phyloP scores from a whole-genome alignment of 768 basidiomycete genomes.

The button mushroom (Agaricus bisporus) region DNA sequence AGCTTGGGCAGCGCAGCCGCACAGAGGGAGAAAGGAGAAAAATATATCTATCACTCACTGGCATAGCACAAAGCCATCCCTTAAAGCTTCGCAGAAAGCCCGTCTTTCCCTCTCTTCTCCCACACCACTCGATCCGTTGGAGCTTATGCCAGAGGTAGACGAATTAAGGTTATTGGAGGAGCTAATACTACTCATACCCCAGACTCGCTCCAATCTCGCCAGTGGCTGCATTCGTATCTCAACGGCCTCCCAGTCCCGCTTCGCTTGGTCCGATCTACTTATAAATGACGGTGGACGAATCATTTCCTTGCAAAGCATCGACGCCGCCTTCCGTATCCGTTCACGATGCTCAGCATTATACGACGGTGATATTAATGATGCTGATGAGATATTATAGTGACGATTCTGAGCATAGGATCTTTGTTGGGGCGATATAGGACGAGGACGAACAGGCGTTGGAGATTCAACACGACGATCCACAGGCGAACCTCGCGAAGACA shows the following conservation, averaged over 20 bases:
- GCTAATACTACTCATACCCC: constrained; percentile 49
- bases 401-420: constrained; percentile 46
- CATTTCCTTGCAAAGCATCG: constrained; percentile 62
- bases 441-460: constrained; percentile 36
- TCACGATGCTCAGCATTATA: constrained; percentile 59
- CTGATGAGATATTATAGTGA: constrained; percentile 53
- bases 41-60: constrained; percentile 52
- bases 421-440: constrained; percentile 41
- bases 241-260: constrained; percentile 69
- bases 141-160: constrained; percentile 12
- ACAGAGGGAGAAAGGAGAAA: constrained; percentile 5
- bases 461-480: constrained; percentile 12
- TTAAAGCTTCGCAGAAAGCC: constrained; percentile 66
- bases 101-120: constrained; percentile 75
- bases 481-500: constrained; percentile 31
- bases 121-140: constrained; percentile 35
- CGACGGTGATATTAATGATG: constrained; percentile 36
- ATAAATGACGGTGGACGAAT: constrained; percentile 53
- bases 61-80: constrained; percentile 86
- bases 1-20: background rate
- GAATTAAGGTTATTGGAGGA: constrained; percentile 32
- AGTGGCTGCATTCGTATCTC: constrained; percentile 59
- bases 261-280: constrained; percentile 40
- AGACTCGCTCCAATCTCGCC: constrained; percentile 65
- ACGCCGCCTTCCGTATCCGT: constrained; percentile 57